phyloP scores from a whole-genome alignment of 2,329 filamentous ascomycete genomes.

The Fusarium veterinarium region DNA sequence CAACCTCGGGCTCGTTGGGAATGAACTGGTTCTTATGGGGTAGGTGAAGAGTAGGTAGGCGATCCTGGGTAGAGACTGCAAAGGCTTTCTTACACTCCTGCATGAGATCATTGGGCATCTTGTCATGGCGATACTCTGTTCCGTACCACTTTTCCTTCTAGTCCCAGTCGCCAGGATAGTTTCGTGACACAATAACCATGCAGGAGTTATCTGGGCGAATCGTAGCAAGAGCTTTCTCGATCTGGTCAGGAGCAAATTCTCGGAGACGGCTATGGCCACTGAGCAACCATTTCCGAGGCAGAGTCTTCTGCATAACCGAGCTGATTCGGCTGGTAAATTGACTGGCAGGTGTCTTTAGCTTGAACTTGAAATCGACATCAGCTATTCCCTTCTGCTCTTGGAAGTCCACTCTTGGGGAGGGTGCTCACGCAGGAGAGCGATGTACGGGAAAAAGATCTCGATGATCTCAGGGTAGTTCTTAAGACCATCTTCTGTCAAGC shows the following conservation, averaged over 20 bases:
- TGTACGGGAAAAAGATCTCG: conserved; percentile 90
- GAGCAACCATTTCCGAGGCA: conserved; percentile 87
- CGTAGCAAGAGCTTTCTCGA: conserved; percentile 77
- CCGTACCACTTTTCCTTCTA: conserved; percentile 97
- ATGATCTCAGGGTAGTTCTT: conserved; percentile 84
- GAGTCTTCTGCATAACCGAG: conserved; percentile 89
- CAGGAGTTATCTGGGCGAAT: conserved; percentile 90
- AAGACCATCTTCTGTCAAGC: conserved; percentile 83
- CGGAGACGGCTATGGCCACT: conserved; percentile 82
- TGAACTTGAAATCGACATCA: conserved; percentile 95
- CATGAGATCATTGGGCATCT: conserved; percentile 81
- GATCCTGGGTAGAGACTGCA: conserved; percentile 64
- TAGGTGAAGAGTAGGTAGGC: conserved; percentile 80
- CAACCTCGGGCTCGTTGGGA: conserved; percentile 90
- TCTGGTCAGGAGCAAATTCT: conserved; percentile 82
- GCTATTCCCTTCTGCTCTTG: conserved; percentile 90
- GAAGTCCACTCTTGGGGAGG: conserved; percentile 91
- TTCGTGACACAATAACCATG: conserved; percentile 83
- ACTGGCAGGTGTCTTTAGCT: conserved; percentile 89
- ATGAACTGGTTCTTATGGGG: conserved; percentile 97
- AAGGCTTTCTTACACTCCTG: conserved; percentile 74
- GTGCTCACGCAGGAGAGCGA: conserved; percentile 83
- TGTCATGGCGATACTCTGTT: conserved; percentile 88
- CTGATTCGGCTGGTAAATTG: conserved; percentile 88
- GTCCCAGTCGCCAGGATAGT: conserved; percentile 86